Conservation (phyloP, 2,329 filamentous ascomycete genomes). For the Calonectria fujianensis region DNA sequence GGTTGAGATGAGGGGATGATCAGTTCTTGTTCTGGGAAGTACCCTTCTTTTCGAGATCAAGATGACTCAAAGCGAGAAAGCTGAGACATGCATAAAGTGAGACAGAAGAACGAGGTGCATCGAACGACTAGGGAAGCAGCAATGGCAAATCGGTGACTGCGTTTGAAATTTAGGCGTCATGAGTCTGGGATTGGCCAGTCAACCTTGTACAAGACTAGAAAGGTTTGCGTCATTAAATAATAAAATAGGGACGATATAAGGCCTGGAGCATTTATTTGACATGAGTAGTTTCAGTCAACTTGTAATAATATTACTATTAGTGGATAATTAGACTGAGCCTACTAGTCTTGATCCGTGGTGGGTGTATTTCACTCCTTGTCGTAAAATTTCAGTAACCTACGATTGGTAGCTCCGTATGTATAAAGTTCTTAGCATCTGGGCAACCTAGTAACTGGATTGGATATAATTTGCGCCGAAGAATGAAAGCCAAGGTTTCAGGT, state of each 20-base stretch:
- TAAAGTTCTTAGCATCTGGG: neutral
- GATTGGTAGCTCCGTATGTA: neutral
- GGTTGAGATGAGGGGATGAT: slow-evolving; percentile 3
- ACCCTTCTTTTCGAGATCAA: neutral
- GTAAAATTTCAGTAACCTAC: neutral
- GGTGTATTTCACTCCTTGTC: neutral
- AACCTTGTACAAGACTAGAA: neutral
- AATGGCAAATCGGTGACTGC: neutral
- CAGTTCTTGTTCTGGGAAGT: neutral
- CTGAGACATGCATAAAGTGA: slow-evolving; percentile 7
- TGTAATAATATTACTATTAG: neutral
- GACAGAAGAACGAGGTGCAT: neutral
- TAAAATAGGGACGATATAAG: neutral
- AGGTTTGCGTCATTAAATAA: neutral
- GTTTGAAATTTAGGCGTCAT: neutral
- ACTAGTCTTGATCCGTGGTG: neutral
- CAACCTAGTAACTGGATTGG: neutral
- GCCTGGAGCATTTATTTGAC: neutral
- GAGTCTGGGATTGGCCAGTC: neutral
- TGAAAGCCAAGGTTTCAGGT: neutral
- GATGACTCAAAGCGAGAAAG: neutral
- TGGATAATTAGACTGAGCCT: neutral
- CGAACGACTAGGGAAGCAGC: neutral
- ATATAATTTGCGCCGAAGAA: neutral
- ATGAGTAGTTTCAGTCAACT: neutral